Conservation (phyloP, 768 basidiomycete species). For the Tephrocybe rancida region DNA sequence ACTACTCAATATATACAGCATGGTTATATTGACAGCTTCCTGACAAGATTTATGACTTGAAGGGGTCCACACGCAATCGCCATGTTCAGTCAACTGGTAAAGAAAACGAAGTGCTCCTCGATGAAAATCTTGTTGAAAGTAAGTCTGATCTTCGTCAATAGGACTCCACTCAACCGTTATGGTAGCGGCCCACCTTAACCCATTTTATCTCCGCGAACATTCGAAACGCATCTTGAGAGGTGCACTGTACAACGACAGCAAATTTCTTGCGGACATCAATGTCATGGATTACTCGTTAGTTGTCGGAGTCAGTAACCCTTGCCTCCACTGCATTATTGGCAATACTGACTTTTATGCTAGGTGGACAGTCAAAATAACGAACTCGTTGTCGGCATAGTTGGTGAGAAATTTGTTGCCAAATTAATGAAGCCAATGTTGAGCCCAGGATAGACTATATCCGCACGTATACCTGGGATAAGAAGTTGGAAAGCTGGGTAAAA, state of each 20-base stretch:
- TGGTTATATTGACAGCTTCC: neutral
- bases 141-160: conserved; percentile 23
- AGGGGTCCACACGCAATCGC: conserved; percentile 93
- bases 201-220: conserved; percentile 96
- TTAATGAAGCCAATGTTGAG: conserved; percentile 7
- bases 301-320: conserved; percentile 58
- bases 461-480: conserved; percentile 98
- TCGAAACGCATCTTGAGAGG: conserved; percentile 91
- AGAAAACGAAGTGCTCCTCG: conserved; percentile 91
- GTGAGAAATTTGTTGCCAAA: conserved; percentile 46
- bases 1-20: neutral
- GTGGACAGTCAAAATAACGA: conserved; percentile 90
- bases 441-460: conserved; percentile 78
- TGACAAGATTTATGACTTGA: conserved; percentile 89
- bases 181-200: conserved; percentile 79
- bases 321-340: neutral
- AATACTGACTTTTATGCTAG: conserved; percentile 23
- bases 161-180: conserved; percentile 3
- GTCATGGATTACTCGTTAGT: conserved; percentile 98
- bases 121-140: conserved; percentile 96
- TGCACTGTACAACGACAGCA: conserved; percentile 93
- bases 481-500: conserved; percentile 97
- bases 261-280: conserved; percentile 91
- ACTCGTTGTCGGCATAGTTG: conserved; percentile 95
- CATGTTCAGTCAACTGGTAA: conserved; percentile 89